phyloP scores from a whole-genome alignment of 176 grass and related monocot genomes.

The Puya raimondii region DNA sequence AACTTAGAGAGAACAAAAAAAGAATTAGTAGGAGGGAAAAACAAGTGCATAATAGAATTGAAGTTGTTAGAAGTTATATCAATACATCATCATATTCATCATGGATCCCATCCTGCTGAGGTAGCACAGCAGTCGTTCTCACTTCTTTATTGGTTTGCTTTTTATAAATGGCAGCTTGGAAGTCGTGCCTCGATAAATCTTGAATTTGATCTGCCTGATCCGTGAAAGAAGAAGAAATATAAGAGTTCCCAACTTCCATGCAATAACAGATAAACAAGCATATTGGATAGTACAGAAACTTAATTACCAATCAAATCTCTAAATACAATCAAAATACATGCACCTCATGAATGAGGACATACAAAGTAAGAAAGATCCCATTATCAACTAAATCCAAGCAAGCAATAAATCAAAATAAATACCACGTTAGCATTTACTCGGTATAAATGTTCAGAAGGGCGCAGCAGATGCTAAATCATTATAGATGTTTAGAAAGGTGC shows the following conservation, averaged over 20 bases:
- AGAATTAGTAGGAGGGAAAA: conserved; percentile 2
- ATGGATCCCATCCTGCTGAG: conserved; percentile 38
- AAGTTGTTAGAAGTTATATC: conserved; percentile 4
- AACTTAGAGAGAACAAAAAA: conserved; percentile 12
- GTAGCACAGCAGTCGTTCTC: conserved; percentile 22
- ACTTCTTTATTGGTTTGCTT: conserved; percentile 11
- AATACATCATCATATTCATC: conserved; percentile 43
- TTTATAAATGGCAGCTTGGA: conserved; percentile 1
- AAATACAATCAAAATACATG: background rate
- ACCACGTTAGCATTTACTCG: too few species aligned
- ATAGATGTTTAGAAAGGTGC: too few species aligned
- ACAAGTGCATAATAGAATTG: conserved; percentile 5
- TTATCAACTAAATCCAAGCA: too few species aligned
- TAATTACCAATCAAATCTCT: background rate
- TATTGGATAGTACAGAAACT: background rate
- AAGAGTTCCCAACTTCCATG: background rate
- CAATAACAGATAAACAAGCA: background rate
- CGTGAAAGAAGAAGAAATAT: background rate
- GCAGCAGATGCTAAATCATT: too few species aligned
- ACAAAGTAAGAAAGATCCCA: too few species aligned
- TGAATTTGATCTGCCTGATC: conserved; percentile 7
- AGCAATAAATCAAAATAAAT: too few species aligned
- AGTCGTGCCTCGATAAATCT: conserved; percentile 8
- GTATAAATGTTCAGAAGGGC: too few species aligned
- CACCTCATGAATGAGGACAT: background rate